phyloP scores from a whole-genome alignment of 2,329 filamentous ascomycete species.

The Didymella glomerata region DNA sequence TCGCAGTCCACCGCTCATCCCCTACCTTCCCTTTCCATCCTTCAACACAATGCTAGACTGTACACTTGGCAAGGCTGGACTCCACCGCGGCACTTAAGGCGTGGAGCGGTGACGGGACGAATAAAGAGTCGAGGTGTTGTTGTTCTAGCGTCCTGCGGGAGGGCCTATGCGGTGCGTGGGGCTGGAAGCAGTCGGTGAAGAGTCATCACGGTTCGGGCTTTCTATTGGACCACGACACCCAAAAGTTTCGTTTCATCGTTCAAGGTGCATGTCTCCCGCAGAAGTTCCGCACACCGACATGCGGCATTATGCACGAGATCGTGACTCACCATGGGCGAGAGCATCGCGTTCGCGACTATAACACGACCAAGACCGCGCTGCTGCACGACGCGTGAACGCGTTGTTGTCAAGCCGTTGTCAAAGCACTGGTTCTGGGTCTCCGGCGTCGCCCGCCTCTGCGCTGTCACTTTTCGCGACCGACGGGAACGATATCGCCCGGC shows the following conservation, averaged over 20 bases:
- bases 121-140: conserved; percentile 43
- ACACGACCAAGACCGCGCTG: conserved; percentile 44
- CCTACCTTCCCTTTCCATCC: conserved; percentile 14
- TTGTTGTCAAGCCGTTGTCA: conserved; percentile 28
- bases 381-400: conserved; percentile 45
- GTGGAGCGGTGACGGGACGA: conserved; percentile 37
- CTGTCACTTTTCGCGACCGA: conserved; percentile 21
- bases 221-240: conserved; percentile 44
- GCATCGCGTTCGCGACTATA: conserved; percentile 48
- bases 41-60: conserved; percentile 1
- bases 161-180: conserved; percentile 29
- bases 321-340: conserved; percentile 50
- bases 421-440: conserved; percentile 39
- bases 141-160: conserved; percentile 40
- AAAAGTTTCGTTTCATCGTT: conserved; percentile 46
- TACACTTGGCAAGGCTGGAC: conserved; percentile 18
- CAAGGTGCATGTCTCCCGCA: conserved; percentile 30
- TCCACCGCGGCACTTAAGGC: conserved; percentile 44
- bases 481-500: conserved; percentile 30
- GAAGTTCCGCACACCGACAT: conserved; percentile 26
- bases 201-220: conserved; percentile 40
- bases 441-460: conserved; percentile 39
- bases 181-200: conserved; percentile 33
- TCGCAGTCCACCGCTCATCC: conserved; percentile 12
- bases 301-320: conserved; percentile 32